These are phyloP conservation scores for Talaromyces sp. DNA, from an alignment of 2,329 filamentous ascomycete species.

Conservation along the genomic window DNA sequence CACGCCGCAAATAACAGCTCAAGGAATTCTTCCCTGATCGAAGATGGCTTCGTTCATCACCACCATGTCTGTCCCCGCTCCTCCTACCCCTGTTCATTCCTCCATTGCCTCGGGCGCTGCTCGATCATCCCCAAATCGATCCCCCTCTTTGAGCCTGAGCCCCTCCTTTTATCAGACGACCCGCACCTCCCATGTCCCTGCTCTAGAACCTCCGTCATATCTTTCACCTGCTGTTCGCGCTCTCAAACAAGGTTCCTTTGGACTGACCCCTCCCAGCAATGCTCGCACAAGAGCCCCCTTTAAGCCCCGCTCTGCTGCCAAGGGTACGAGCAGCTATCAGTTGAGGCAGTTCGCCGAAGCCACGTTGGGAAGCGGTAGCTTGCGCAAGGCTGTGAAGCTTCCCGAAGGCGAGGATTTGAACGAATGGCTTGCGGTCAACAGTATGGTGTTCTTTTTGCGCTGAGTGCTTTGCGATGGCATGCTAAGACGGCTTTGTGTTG, in stretches of 20 bases:
- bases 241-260: constrained; percentile 41
- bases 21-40: constrained; percentile 14
- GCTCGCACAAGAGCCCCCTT: constrained; percentile 88
- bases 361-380: constrained; percentile 88
- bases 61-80: constrained; percentile 69
- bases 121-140: constrained; percentile 12
- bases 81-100: constrained; percentile 32
- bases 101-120: constrained; percentile 32
- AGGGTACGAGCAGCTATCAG: constrained; percentile 89
- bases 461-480: background rate
- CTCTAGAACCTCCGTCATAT: constrained; percentile 38
- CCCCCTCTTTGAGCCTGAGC: constrained; percentile 23
- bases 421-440: constrained; percentile 97
- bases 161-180: constrained; percentile 36
- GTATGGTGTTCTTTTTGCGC: constrained; percentile 53
- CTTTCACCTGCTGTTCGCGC: constrained; percentile 39
- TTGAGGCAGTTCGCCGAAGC: constrained; percentile 97
- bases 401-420: constrained; percentile 97
- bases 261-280: constrained; percentile 64
- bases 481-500: constrained; percentile 25
- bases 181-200: constrained; percentile 32
- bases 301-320: constrained; percentile 79
- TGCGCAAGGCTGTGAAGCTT: constrained; percentile 94
- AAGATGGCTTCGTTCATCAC: constrained; percentile 77
- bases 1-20: constrained; percentile 19